Percentiles rank a stretch among this genome's conserved stretches.
phyloP scores from a whole-genome alignment of 2,329 filamentous ascomycete species.

The Microcyclosporella mali region DNA sequence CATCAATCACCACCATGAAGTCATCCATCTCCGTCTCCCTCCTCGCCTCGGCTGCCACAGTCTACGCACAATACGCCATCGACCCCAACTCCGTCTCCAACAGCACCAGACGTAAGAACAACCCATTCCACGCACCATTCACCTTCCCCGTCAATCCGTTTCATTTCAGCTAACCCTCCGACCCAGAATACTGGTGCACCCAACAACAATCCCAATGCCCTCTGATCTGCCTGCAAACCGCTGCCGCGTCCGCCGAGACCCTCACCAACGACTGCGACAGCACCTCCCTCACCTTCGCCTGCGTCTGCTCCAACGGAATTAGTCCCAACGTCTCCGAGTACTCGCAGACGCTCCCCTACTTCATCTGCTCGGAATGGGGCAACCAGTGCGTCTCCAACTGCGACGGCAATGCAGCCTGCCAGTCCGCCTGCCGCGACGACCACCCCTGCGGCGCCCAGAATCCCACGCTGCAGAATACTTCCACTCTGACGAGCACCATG shows the following conservation, averaged over 20 bases:
- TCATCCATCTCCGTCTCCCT: constrained; percentile 42
- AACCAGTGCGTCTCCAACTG: constrained; percentile 56
- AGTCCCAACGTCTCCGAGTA: constrained; percentile 70
- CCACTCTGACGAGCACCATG: constrained; percentile 43
- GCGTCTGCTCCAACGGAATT: constrained; percentile 61
- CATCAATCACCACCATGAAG: constrained; percentile 35
- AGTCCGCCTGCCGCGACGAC: constrained; percentile 55
- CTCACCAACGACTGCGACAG: constrained; percentile 61
- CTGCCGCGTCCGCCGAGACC: constrained; percentile 41
- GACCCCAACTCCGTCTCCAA: constrained; percentile 56
- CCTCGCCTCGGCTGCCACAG: constrained; percentile 49
- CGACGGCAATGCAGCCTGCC: constrained; percentile 50
- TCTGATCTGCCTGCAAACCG: constrained; percentile 62
- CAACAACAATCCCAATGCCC: constrained; percentile 61
- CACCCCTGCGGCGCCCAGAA: constrained; percentile 67
- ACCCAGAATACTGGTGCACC: constrained; percentile 53
- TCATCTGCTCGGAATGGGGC: constrained; percentile 65
- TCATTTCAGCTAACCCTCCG: constrained; percentile 18
- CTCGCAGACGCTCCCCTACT: constrained; percentile 72
- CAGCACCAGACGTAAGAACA: constrained; percentile 15
- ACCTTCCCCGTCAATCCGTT: neutral
- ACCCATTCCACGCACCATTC: neutral
- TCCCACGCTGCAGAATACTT: constrained; percentile 55
- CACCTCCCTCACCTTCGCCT: constrained; percentile 61
- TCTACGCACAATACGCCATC: constrained; percentile 52